These are phyloP conservation scores for Aspergillus japonicus DNA, from an alignment of 2,329 filamentous ascomycete species.

Conservation along the genomic window DNA sequence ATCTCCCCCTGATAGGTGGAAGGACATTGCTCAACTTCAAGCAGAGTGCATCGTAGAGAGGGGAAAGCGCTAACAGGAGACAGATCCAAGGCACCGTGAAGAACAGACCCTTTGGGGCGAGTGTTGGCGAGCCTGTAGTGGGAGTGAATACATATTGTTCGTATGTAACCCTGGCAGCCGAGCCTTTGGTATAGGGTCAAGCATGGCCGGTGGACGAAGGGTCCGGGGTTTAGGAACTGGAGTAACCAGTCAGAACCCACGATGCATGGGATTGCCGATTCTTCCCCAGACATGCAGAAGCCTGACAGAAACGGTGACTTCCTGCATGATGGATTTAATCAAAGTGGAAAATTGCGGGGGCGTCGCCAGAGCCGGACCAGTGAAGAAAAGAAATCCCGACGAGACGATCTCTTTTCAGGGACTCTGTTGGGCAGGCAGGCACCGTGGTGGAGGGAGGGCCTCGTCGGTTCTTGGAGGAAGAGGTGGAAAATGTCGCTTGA, in stretches of 20 bases:
- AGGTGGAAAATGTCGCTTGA: background rate
- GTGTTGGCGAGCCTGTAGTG: slow-evolving; percentile 2
- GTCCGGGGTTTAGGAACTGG: background rate
- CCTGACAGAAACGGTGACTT: slow-evolving; percentile 6
- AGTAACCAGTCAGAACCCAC: background rate
- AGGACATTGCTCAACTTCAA: background rate
- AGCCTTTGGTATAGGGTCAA: slow-evolving; percentile 2
- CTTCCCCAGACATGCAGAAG: slow-evolving; percentile 4
- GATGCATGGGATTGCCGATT: slow-evolving; percentile 3
- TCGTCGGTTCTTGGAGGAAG: background rate
- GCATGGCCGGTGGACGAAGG: background rate
- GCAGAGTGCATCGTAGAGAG: background rate
- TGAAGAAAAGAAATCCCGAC: background rate
- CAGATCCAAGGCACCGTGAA: background rate
- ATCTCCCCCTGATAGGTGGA: background rate
- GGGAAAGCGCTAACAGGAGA: background rate
- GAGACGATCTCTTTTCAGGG: slow-evolving; percentile 1
- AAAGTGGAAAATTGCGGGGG: slow-evolving; percentile 7
- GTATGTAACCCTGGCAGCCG: background rate
- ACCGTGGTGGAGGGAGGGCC: too few relatives aligned
- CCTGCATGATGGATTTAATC: slow-evolving; percentile 7
- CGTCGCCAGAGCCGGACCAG: background rate
- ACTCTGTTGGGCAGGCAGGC: slow-evolving; percentile 1
- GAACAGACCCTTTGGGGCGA: slow-evolving; percentile 4
- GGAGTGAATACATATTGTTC: background rate